These are phyloP conservation scores for Graphiopsis chlorocephala DNA, from an alignment of 2,329 filamentous ascomycete species.

Conservation along the genomic window DNA sequence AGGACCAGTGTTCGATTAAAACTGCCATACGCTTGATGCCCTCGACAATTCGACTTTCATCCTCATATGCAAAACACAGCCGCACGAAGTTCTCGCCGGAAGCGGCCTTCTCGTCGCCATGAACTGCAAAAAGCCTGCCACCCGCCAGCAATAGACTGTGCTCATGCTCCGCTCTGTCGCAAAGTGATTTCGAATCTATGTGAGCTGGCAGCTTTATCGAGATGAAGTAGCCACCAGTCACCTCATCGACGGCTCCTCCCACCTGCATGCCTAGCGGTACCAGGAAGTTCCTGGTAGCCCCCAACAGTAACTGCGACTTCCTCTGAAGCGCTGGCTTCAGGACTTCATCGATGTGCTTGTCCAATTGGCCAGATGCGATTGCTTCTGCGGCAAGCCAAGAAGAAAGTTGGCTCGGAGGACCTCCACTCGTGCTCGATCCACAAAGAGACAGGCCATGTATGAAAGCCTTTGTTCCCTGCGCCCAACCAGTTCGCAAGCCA, in stretches of 20 bases:
- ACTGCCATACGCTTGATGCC: neutral
- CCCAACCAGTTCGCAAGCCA: neutral
- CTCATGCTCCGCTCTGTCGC: neutral
- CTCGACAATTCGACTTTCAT: neutral
- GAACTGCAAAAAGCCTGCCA: neutral
- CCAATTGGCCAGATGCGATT: neutral
- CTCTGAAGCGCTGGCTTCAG: neutral
- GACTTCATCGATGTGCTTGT: neutral
- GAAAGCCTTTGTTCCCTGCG: neutral
- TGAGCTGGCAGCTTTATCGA: neutral
- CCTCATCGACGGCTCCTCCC: neutral
- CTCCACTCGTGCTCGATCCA: neutral
- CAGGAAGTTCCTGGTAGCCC: neutral
- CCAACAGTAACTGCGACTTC: neutral
- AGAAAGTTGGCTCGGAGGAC: neutral
- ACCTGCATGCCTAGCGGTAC: neutral
- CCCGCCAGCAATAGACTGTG: neutral
- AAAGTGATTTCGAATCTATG: neutral
- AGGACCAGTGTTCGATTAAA: neutral
- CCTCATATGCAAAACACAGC: neutral
- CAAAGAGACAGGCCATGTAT: neutral
- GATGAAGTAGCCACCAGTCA: neutral
- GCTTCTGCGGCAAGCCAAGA: neutral
- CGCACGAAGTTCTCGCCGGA: neutral
- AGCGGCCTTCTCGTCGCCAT: neutral